A percentile compares a stretch with the other conserved stretches of the same genome.
Conservation (phyloP, 1,284 basidiomycete genomes). For the Malassezia dermatis region DNA sequence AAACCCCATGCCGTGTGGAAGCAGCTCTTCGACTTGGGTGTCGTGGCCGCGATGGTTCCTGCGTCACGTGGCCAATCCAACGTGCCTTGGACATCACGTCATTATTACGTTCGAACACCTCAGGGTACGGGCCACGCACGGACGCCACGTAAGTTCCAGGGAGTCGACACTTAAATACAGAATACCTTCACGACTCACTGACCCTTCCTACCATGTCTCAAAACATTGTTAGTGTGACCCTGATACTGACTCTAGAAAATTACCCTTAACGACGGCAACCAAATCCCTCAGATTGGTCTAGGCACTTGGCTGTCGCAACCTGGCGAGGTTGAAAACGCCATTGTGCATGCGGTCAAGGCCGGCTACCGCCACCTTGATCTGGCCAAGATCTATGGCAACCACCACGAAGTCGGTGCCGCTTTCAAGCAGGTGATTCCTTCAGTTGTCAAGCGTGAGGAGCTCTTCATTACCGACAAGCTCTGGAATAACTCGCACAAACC, state of each 20-base stretch:
- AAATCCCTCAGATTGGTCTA: slow-evolving; percentile 54
- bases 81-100: not conserved
- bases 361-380: slow-evolving; percentile 45
- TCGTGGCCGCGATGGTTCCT: not conserved
- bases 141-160: slow-evolving; percentile 1
- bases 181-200: not conserved
- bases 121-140: not conserved
- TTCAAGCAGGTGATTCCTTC: slow-evolving; percentile 49
- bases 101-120: not conserved
- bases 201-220: slow-evolving; percentile 24
- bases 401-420: slow-evolving; percentile 50
- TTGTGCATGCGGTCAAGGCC: slow-evolving; percentile 29
- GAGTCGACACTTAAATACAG: not conserved
- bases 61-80: not conserved
- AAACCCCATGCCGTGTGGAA: slow-evolving; percentile 35
- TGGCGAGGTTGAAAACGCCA: slow-evolving; percentile 63
- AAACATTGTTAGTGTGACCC: slow-evolving; percentile 15
- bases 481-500: slow-evolving; percentile 61
- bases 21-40: not conserved
- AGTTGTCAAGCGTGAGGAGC: slow-evolving; percentile 50
- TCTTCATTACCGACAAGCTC: slow-evolving; percentile 51
- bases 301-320: slow-evolving; percentile 72
- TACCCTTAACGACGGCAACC: slow-evolving; percentile 43
- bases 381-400: slow-evolving; percentile 41
- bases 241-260: slow-evolving; percentile 13